Conservation (phyloP, 2,329 filamentous ascomycete genomes). For the Purpureocillium takamizusanense region DNA sequence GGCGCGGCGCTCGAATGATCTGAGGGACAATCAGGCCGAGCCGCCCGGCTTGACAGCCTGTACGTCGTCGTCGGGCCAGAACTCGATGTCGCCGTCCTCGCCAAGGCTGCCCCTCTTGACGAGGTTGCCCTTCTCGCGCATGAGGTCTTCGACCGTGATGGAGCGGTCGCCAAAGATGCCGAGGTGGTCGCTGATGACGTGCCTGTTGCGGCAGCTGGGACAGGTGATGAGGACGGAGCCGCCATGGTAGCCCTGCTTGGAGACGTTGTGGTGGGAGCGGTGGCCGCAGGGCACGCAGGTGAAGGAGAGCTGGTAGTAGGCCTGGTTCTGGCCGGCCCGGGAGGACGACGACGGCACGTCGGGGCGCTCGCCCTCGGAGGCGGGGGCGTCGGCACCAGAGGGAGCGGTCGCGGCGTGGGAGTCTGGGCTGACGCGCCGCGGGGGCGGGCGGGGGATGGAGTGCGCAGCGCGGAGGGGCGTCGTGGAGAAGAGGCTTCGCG, state of each 20-base stretch:
- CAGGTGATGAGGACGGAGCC: conserved; percentile 86
- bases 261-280: conserved; percentile 76
- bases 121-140: conserved; percentile 64
- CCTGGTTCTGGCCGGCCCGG: conserved; percentile 29
- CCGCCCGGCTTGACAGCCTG: background rate
- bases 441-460: conserved; percentile 25
- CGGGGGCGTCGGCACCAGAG: conserved; percentile 8
- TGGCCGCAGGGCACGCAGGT: conserved; percentile 80
- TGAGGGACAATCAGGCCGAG: no score
- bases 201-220: conserved; percentile 74
- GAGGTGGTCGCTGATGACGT: conserved; percentile 88
- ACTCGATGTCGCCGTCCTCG: conserved; percentile 80
- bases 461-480: conserved; percentile 19
- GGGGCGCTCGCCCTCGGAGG: conserved; percentile 19
- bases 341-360: conserved; percentile 7
- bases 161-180: conserved; percentile 63
- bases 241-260: conserved; percentile 90
- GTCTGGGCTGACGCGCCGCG: conserved; percentile 4
- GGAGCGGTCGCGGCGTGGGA: conserved; percentile 4
- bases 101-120: conserved; percentile 64
- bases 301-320: conserved; percentile 81
- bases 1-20: no score
- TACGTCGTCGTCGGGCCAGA: conserved; percentile 66
- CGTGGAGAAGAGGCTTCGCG: conserved; percentile 5
- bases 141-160: conserved; percentile 67